These are phyloP conservation scores for Microdochium paspali DNA, from an alignment of 2,329 filamentous ascomycete species.

Conservation along the genomic window DNA sequence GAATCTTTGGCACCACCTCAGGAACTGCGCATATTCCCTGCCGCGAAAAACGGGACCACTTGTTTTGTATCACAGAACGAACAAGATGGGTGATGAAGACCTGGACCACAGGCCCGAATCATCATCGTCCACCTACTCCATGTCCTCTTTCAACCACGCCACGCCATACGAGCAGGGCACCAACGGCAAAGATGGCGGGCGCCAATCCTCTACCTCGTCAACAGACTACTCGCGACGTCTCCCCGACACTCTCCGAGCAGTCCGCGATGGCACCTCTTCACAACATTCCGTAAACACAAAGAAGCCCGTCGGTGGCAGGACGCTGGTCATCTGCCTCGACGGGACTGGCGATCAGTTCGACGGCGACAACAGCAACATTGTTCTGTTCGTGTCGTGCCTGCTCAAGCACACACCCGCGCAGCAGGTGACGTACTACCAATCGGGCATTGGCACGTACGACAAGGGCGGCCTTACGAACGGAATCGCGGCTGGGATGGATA, in stretches of 20 bases:
- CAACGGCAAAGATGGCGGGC: neutral
- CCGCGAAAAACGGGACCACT: neutral
- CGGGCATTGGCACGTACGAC: conserved; percentile 34
- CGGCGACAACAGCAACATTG: conserved; percentile 32
- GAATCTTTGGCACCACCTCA: neutral
- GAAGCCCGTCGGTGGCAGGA: conserved; percentile 1
- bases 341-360: conserved; percentile 34
- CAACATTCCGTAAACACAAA: neutral
- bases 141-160: neutral
- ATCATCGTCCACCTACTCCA: neutral
- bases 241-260: neutral
- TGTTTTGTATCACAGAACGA: neutral
- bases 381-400: conserved; percentile 29
- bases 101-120: neutral
- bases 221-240: neutral
- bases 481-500: conserved; percentile 26
- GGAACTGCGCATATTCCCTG: neutral
- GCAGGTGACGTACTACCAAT: conserved; percentile 31
- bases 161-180: neutral
- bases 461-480: conserved; percentile 26
- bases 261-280: too few relatives aligned
- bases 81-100: neutral
- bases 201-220: neutral
- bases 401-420: conserved; percentile 27
- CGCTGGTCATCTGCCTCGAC: conserved; percentile 29